These are phyloP conservation scores for Amanita rubescens DNA, from an alignment of 768 basidiomycete species.

Conservation along the genomic window DNA sequence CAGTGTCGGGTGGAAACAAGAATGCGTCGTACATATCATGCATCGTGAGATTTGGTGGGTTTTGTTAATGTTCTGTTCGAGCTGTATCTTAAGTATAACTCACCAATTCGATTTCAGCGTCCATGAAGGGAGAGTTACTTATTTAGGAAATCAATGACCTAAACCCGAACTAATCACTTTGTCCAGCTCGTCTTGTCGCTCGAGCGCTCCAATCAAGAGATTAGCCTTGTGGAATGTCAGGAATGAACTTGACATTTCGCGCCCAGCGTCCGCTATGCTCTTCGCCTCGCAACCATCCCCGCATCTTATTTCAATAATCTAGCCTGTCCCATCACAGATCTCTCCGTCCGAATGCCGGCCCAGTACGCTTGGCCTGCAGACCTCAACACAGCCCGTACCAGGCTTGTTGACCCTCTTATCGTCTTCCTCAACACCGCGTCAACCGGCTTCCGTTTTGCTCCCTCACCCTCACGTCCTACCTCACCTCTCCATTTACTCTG, in stretches of 20 bases:
- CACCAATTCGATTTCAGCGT: no score
- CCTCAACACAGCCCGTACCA: slow-evolving; percentile 3
- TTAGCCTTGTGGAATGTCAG: slow-evolving; percentile 32
- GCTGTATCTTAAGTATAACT: no score
- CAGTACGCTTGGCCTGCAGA: slow-evolving; percentile 14
- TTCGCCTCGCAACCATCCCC: slow-evolving; percentile 27
- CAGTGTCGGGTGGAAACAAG: no score
- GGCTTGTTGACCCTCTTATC: slow-evolving; percentile 12
- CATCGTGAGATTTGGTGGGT: no score
- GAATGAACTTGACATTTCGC: slow-evolving; percentile 14
- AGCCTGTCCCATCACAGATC: slow-evolving; percentile 7
- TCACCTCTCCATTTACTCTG: slow-evolving; percentile 11
- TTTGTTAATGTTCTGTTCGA: no score
- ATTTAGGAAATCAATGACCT: no score
- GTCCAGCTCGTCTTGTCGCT: no score
- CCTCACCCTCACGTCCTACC: slow-evolving; percentile 13
- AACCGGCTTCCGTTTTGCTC: slow-evolving; percentile 12
- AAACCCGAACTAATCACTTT: no score
- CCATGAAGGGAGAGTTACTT: no score
- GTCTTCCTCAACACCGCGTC: slow-evolving; percentile 11
- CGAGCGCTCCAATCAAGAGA: slow-evolving; percentile 34
- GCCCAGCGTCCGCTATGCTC: slow-evolving; percentile 10
- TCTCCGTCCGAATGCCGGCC: slow-evolving; percentile 16
- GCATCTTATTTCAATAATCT: slow-evolving; percentile 21
- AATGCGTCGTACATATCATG: no score